Evolutionary conservation across 2,329 filamentous ascomycete species (phyloP).

Genomic region (Ophiostoma ulmi): DNA sequence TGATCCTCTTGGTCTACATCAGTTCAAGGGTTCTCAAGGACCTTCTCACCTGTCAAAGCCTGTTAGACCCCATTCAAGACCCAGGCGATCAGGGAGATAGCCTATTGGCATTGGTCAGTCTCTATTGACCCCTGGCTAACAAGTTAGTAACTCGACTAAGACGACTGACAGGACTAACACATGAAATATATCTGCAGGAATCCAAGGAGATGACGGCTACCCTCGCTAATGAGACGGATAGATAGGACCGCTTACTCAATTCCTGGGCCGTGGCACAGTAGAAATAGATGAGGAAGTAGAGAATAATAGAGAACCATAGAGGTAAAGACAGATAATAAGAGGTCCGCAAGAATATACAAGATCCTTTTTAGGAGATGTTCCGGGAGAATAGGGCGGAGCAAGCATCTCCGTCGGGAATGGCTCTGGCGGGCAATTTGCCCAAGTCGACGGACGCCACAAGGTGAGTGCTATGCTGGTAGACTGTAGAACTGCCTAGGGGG

Average conservation of each 20-base stretch:
- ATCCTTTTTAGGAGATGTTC: background rate
- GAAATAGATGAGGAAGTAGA: background rate
- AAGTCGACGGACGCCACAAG: background rate
- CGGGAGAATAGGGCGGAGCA: slow-evolving; percentile 19
- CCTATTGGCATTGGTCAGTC: background rate
- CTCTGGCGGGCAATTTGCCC: background rate
- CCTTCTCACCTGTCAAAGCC: background rate
- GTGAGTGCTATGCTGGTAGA: background rate
- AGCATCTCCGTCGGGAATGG: slow-evolving; percentile 14
- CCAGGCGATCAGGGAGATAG: background rate
- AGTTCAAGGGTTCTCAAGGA: background rate
- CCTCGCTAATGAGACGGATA: background rate
- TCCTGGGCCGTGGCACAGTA: background rate
- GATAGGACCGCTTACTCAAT: background rate
- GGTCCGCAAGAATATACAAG: background rate
- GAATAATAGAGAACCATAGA: background rate
- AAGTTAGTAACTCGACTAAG: background rate
- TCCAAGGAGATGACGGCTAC: background rate
- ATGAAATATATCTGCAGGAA: background rate
- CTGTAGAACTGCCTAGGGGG: background rate
- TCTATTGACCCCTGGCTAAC: background rate
- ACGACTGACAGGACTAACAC: background rate
- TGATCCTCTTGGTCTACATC: background rate
- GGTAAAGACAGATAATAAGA: background rate
- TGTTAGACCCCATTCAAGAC: background rate